Evolutionary conservation across 768 basidiomycete species (phyloP).

Genomic region (Saitozyma sp.): DNA sequence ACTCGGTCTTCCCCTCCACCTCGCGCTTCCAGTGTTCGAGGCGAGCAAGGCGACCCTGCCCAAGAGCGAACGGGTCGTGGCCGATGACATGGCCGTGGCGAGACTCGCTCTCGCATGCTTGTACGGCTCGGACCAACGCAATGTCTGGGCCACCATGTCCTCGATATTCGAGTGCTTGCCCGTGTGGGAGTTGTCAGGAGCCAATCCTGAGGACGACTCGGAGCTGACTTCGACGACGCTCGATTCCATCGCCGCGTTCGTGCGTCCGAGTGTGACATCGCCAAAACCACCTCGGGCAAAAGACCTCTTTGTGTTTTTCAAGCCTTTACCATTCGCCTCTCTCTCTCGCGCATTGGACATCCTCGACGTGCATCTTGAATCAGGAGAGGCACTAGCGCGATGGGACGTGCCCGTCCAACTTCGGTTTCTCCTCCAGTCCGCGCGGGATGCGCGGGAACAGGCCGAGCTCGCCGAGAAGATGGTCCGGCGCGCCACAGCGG

Average conservation of each 20-base stretch:
- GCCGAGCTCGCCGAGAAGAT: constrained; percentile 81
- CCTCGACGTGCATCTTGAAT: constrained; percentile 89
- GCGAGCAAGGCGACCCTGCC: constrained; percentile 87
- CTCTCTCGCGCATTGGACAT: constrained; percentile 84
- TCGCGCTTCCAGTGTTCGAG: constrained; percentile 76
- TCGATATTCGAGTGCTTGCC: constrained; percentile 93
- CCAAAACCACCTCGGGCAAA: constrained; percentile 60
- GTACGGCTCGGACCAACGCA: constrained; percentile 70
- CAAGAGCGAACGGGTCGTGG: constrained; percentile 68
- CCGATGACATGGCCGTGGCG: constrained; percentile 78
- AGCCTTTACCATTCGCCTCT: constrained; percentile 69
- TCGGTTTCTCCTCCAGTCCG: constrained; percentile 85
- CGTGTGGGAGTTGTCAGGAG: constrained; percentile 66
- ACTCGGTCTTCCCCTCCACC: constrained; percentile 66
- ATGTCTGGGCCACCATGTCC: constrained; percentile 82
- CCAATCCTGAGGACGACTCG: constrained; percentile 60
- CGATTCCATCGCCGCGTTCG: constrained; percentile 73
- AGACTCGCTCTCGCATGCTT: constrained; percentile 82
- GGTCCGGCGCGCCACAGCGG: constrained; percentile 55
- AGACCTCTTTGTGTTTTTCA: constrained; percentile 79
- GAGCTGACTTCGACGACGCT: constrained; percentile 82
- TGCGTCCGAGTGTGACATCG: constrained; percentile 69
- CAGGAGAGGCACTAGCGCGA: constrained; percentile 83
- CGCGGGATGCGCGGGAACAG: constrained; percentile 67
- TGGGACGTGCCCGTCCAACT: constrained; percentile 83